A percentile compares a stretch with the other conserved stretches of the same genome.
Conservation (phyloP, 208 protist species). For the Crithidia acanthocephali region DNA sequence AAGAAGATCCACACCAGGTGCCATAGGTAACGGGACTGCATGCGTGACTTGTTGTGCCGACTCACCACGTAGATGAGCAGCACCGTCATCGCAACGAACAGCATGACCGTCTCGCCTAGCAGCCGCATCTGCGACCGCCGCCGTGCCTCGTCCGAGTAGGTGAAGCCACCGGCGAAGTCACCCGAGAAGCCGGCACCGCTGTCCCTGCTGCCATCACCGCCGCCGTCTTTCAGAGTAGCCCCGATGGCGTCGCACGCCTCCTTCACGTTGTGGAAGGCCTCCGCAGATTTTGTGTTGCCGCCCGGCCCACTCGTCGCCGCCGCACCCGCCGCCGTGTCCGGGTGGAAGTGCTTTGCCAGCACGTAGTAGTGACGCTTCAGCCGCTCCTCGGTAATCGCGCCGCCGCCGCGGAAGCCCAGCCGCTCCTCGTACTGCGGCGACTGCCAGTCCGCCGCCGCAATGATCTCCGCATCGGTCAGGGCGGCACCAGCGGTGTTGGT, state of each 20-base stretch:
- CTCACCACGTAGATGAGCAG: conserved; percentile 64
- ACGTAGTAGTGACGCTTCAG: conserved; percentile 69
- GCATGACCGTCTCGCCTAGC: conserved; percentile 59
- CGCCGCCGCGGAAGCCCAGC: conserved; percentile 59
- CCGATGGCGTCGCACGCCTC: conserved; percentile 71
- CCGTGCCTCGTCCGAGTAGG: conserved; percentile 61
- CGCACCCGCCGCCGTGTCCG: conserved; percentile 41
- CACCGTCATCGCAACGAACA: conserved; percentile 72
- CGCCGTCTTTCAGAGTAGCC: conserved; percentile 23
- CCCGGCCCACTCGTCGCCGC: background rate
- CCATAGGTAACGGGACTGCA: conserved; percentile 53
- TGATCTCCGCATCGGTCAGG: conserved; percentile 36
- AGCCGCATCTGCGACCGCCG: conserved; percentile 63
- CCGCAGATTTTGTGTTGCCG: conserved; percentile 28
- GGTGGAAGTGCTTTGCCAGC: conserved; percentile 82
- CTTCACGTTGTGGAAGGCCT: conserved; percentile 74
- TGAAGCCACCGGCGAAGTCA: conserved; percentile 29
- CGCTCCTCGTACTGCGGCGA: conserved; percentile 54
- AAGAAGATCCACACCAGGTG: conserved; percentile 72
- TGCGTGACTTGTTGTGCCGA: conserved; percentile 59
- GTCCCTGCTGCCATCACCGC: background rate
- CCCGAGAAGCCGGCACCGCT: background rate
- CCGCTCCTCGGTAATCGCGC: conserved; percentile 40
- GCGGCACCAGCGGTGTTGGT: background rate
- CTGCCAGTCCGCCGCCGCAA: conserved; percentile 46